Evolutionary conservation across 1,139 yeast genomes (phyloP).

Genomic region (Kodamaea derodonti): DNA sequence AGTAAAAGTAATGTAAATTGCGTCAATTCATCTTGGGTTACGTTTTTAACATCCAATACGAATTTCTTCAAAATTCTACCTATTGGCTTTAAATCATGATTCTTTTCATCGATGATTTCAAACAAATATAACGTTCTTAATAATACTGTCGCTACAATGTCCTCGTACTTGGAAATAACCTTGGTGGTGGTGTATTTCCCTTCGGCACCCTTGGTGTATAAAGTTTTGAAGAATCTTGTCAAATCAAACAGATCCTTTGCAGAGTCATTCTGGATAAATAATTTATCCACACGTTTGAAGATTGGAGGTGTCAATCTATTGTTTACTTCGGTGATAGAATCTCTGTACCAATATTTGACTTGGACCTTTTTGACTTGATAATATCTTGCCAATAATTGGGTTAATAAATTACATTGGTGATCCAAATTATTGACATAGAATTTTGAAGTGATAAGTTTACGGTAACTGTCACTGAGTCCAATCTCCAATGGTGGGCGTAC

Average conservation of each 20-base stretch:
- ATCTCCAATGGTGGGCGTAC: conserved; percentile 75
- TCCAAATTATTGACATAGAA: conserved; percentile 51
- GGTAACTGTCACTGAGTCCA: conserved; percentile 55
- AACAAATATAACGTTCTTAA: conserved; percentile 56
- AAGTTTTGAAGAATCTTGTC: conserved; percentile 29
- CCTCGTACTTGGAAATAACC: conserved; percentile 40
- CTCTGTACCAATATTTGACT: conserved; percentile 59
- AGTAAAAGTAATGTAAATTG: conserved; percentile 44
- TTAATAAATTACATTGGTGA: conserved; percentile 61
- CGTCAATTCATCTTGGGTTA: conserved; percentile 22
- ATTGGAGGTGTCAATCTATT: conserved; percentile 52
- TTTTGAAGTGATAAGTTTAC: conserved; percentile 45
- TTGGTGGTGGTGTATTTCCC: conserved; percentile 10
- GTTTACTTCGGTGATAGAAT: conserved; percentile 42
- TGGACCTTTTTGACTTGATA: conserved; percentile 72
- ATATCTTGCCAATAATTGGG: conserved; percentile 76
- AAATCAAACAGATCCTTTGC: conserved; percentile 28
- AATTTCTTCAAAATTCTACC: conserved; percentile 50
- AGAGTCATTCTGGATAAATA: conserved; percentile 12
- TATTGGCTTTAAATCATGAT: conserved; percentile 46
- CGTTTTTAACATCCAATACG: conserved; percentile 18
- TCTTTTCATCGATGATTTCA: conserved; percentile 48
- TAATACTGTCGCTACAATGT: conserved; percentile 56
- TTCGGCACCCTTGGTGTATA: conserved; percentile 10
- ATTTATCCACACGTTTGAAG: conserved; percentile 23